A percentile compares a stretch with the other conserved stretches of the same genome.
phyloP scores from a whole-genome alignment of 257 asterid genomes.

The Solanum ossicruentum region DNA sequence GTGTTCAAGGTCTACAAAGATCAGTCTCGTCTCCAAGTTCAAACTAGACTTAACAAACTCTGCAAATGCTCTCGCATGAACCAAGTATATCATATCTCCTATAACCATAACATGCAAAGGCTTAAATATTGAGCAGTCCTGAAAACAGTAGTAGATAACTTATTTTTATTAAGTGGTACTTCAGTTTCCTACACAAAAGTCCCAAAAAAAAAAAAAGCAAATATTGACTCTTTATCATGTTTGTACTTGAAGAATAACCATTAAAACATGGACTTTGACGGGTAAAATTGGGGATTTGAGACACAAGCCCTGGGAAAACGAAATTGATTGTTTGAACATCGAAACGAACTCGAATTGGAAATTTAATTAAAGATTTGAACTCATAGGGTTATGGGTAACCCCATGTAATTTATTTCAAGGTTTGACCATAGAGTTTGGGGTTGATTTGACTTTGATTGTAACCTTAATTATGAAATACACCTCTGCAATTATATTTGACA shows the following conservation, averaged over 20 bases:
- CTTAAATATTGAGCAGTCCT: constrained; percentile 48
- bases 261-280: background rate
- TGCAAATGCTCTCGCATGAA: constrained; percentile 33
- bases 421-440: background rate
- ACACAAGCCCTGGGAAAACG: background rate
- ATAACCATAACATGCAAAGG: constrained; percentile 54
- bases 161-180: background rate
- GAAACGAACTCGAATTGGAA: background rate
- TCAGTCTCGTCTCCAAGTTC: constrained; percentile 17
- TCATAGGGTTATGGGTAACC: background rate
- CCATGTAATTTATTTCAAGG: background rate
- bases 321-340: background rate
- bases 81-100: constrained; percentile 76
- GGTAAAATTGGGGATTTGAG: background rate
- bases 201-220: background rate
- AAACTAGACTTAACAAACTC: constrained; percentile 38
- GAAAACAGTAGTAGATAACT: constrained; percentile 6
- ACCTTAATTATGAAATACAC: background rate
- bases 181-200: background rate
- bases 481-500: background rate
- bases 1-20: constrained; percentile 51
- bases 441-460: background rate
- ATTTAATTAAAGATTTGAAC: background rate
- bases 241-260: background rate
- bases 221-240: background rate